Percentiles rank a stretch among this genome's conserved stretches.
These are phyloP conservation scores for Trametes maxima DNA, from an alignment of 768 basidiomycete species.

Conservation along the genomic window DNA sequence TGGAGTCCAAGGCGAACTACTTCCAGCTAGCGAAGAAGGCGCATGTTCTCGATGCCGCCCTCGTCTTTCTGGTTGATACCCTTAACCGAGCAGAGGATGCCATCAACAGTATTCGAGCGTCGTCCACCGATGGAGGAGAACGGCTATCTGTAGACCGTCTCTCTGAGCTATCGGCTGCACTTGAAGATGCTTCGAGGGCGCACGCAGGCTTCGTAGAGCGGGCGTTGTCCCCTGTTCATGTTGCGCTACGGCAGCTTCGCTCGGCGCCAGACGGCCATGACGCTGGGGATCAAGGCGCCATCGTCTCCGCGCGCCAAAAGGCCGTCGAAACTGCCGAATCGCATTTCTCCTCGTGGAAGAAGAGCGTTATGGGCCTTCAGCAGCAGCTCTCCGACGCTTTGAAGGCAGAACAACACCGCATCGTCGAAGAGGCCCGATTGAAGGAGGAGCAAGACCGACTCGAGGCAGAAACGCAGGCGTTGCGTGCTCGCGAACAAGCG, in stretches of 20 bases:
- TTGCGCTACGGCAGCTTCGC: slow-evolving; percentile 60
- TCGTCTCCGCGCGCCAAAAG: slow-evolving; percentile 52
- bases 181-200: slow-evolving; percentile 39
- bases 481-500: slow-evolving; percentile 19
- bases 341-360: slow-evolving; percentile 51
- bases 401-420: slow-evolving; percentile 43
- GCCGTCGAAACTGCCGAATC: slow-evolving; percentile 55
- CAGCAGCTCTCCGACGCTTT: slow-evolving; percentile 43
- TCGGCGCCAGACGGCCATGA: slow-evolving; percentile 46
- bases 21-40: slow-evolving; percentile 57
- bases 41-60: slow-evolving; percentile 50
- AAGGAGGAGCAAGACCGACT: slow-evolving; percentile 28
- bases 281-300: slow-evolving; percentile 44
- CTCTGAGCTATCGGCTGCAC: slow-evolving; percentile 36
- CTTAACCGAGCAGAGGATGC: slow-evolving; percentile 39
- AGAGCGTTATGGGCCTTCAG: slow-evolving; percentile 36
- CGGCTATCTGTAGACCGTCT: slow-evolving; percentile 39
- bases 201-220: slow-evolving; percentile 44
- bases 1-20: slow-evolving; percentile 51
- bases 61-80: slow-evolving; percentile 40
- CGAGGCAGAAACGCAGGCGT: slow-evolving; percentile 21
- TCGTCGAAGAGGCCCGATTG: slow-evolving; percentile 27
- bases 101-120: slow-evolving; percentile 42
- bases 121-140: slow-evolving; percentile 35
- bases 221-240: slow-evolving; percentile 56